Evolutionary conservation across 495 filamentous ascomycete genomes (phyloP).

Genomic region (Podospora pseudocomata): DNA sequence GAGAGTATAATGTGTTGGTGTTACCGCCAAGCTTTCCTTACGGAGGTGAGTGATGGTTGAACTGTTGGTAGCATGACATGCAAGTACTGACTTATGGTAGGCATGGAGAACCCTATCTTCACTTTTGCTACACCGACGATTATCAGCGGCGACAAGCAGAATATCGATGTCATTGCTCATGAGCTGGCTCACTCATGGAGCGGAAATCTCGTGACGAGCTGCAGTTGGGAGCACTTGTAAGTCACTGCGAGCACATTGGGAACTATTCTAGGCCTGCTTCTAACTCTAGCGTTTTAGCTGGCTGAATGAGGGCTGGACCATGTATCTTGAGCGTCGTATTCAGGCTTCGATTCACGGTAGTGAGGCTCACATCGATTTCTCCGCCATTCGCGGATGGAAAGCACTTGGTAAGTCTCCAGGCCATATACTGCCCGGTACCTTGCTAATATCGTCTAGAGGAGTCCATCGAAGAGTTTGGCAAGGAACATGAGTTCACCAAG

Average conservation of each 20-base stretch:
- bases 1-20: constrained; percentile 88
- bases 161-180: constrained; percentile 95
- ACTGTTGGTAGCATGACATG: neutral
- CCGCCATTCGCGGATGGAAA: constrained; percentile 81
- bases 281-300: constrained; percentile 47
- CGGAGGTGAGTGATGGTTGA: constrained; percentile 38
- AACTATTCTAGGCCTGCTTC: neutral
- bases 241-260: constrained; percentile 14
- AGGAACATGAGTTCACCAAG: constrained; percentile 88
- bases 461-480: constrained; percentile 69
- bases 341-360: constrained; percentile 62
- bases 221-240: constrained; percentile 90
- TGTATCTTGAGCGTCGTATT: constrained; percentile 83
- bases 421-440: neutral
- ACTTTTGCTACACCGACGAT: constrained; percentile 93
- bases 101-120: constrained; percentile 94
- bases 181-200: constrained; percentile 91
- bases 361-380: constrained; percentile 83
- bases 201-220: constrained; percentile 86
- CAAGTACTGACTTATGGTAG: constrained; percentile 30
- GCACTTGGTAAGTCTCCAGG: constrained; percentile 43
- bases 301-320: constrained; percentile 96
- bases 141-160: constrained; percentile 86
- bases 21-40: constrained; percentile 89
- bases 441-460: constrained; percentile 49